Evolutionary conservation across 345 rosid genomes (phyloP), one percentile per base, ranked within the genome.

Genomic region (Eucalyptus tenuipes): DNA sequence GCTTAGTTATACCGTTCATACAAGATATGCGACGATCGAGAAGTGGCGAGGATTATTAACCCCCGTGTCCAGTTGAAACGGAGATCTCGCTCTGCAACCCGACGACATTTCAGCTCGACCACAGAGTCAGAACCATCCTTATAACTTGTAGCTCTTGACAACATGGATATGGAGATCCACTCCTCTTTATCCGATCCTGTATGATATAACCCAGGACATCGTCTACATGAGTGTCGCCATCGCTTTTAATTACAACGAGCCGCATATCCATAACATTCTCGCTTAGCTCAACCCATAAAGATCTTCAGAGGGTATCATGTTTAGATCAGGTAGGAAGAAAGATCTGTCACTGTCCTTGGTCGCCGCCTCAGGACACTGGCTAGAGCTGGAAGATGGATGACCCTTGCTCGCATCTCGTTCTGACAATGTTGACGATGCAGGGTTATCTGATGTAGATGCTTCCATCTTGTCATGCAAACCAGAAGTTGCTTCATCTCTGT

Each of bases 291-390:
- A 75, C 45, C 82, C 82, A 75, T 40, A 3, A 71, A 71, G 40
- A 37, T 40, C 47, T n/a, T 93, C 97, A 1, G 86, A 85, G 5
- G 95, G 96, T 92, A 91, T 90, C 95, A 94, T 94, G 79, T 96
- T 96, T 64, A 96, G 92, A 93, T 96, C 98, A 87, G 97, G 97
- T 40, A 95, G 89, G 81, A 93, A 10, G 91, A 93, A 92, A 42
- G 85, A 86, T 88, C 82, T 42, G 0, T 91, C 89, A 44, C 89
- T 87, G 42, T 20, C 88, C 3, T 86, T 52, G 22, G 82, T 24
- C 25, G 4, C 71, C 49, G 86, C 89, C 71, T 90, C 86, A 15
- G 53, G 86, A 25, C 52, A 44, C 85, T 90, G 89, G 53, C 92
- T 89, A 48, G 93, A 85, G 85, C 92, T 92, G 22, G 89, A 85